phyloP scores from a whole-genome alignment of 768 basidiomycete genomes.

The Calvatia gigantea region DNA sequence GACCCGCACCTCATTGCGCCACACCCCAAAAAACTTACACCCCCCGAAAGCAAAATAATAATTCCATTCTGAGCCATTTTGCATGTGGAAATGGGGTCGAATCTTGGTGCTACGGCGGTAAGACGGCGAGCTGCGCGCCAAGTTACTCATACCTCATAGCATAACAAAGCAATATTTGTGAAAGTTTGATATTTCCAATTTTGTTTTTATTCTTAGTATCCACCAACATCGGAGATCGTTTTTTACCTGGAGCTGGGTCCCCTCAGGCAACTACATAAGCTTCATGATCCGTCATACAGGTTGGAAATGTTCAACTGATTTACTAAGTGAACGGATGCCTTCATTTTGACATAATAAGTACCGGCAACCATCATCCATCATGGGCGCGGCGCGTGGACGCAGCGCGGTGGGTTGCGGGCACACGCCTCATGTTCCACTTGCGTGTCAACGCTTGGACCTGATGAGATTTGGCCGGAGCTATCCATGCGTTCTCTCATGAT shows the following conservation, averaged over 20 bases:
- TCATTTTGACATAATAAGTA: too few species aligned
- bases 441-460: too few species aligned
- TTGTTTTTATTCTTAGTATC: background rate
- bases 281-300: too few species aligned
- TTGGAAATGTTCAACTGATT: too few species aligned
- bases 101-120: background rate
- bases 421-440: background rate
- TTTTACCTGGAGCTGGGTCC: background rate
- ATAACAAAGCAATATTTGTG: background rate
- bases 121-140: too few species aligned
- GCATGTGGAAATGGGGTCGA: background rate
- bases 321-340: too few species aligned
- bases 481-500: too few species aligned
- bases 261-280: too few species aligned
- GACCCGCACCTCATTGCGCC: background rate
- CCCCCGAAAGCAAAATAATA: background rate
- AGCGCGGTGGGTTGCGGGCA: constrained; percentile 1
- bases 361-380: too few species aligned
- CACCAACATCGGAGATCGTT: background rate
- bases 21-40: background rate
- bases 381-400: too few species aligned
- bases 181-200: background rate
- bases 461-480: too few species aligned
- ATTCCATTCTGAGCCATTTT: background rate
- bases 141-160: too few species aligned